Conservation (phyloP, 2,329 filamentous ascomycete species). For the Nemania sp. region DNA sequence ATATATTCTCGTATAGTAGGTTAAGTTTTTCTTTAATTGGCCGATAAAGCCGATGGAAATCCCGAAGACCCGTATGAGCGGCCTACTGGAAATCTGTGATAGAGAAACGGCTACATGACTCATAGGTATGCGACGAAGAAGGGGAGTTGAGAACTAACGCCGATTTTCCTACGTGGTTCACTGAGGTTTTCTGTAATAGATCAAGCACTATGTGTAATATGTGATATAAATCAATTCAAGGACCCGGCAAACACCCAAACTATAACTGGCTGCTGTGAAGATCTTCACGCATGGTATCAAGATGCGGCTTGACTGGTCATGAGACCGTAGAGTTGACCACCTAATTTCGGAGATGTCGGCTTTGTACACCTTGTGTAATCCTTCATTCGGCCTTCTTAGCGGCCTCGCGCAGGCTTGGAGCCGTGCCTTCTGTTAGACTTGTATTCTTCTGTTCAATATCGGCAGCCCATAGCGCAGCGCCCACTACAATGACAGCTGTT, state of each 20-base stretch:
- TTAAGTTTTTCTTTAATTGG: constrained; percentile 12
- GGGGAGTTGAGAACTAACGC: not conserved
- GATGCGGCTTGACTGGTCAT: constrained; percentile 2
- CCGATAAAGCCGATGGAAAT: constrained; percentile 11
- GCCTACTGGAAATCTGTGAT: not conserved
- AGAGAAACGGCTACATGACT: not conserved
- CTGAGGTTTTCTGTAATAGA: not conserved
- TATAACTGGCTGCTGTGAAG: not conserved
- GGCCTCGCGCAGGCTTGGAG: constrained; percentile 62
- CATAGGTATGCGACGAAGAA: not conserved
- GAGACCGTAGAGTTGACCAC: not conserved
- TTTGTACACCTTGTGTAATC: constrained; percentile 39
- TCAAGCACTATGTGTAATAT: not conserved
- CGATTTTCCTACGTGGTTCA: not conserved
- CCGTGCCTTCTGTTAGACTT: constrained; percentile 63
- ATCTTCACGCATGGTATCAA: constrained; percentile 8
- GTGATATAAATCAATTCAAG: not conserved
- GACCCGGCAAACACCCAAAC: not conserved
- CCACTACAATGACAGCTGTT: constrained; percentile 65
- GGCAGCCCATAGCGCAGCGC: constrained; percentile 93
- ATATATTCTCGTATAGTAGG: constrained; percentile 7
- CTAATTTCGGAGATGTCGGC: constrained; percentile 46
- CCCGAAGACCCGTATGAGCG: not conserved
- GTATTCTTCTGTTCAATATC: constrained; percentile 76
- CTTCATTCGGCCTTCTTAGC: constrained; percentile 62